Evolutionary conservation across 805 yeast genomes (phyloP).

Genomic region (Yamadazyma insecticola): DNA sequence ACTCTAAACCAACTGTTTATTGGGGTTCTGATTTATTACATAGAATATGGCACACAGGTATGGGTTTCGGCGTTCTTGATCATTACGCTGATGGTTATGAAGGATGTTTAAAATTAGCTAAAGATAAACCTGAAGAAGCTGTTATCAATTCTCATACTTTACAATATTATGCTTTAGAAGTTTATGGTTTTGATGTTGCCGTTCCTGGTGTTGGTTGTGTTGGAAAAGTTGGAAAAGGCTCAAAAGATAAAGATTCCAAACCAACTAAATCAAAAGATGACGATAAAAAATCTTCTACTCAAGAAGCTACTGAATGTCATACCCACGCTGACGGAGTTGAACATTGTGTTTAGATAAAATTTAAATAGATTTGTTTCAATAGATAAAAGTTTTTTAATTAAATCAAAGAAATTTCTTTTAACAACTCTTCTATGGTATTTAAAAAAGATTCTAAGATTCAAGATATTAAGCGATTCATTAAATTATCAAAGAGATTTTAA

Average conservation of each 20-base stretch:
- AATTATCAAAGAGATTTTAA: too few species aligned
- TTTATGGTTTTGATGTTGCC: slow-evolving; percentile 15
- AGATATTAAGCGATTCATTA: too few species aligned
- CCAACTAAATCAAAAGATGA: not conserved
- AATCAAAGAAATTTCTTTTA: too few species aligned
- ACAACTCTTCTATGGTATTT: too few species aligned
- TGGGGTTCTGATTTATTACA: slow-evolving; percentile 37
- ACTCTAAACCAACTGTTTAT: slow-evolving; percentile 16
- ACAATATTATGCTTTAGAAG: slow-evolving; percentile 12
- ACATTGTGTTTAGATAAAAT: slow-evolving; percentile 14
- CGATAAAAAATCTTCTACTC: slow-evolving; percentile 1
- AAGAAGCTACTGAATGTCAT: slow-evolving; percentile 10
- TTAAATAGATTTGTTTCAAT: too few species aligned
- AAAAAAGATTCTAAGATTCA: too few species aligned
- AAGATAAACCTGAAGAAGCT: slow-evolving; percentile 25
- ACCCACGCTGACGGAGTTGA: slow-evolving; percentile 14
- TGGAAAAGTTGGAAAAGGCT: slow-evolving; percentile 4
- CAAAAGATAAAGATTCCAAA: slow-evolving; percentile 1
- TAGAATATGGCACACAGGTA: slow-evolving; percentile 32
- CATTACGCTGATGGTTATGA: slow-evolving; percentile 33
- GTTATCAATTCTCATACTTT: slow-evolving; percentile 16
- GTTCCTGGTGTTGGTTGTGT: slow-evolving; percentile 17
- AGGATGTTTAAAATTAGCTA: slow-evolving; percentile 29
- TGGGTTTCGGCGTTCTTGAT: slow-evolving; percentile 27
- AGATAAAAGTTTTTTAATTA: too few species aligned